Conservation (phyloP, 768 basidiomycete species). For the Lactarius psammicola region DNA sequence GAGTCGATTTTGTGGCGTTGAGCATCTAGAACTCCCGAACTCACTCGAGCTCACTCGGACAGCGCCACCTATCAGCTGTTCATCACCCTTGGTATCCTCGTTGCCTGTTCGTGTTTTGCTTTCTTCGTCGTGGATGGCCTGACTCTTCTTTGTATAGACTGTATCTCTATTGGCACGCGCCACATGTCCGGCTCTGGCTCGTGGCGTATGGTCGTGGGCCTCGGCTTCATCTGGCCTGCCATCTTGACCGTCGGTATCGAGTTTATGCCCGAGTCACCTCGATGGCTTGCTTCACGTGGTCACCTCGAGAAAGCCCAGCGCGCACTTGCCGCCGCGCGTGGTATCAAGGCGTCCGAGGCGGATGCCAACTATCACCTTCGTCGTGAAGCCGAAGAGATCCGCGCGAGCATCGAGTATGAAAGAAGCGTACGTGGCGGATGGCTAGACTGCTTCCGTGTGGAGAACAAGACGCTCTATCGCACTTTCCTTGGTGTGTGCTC, state of each 20-base stretch:
- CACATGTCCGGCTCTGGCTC: slow-evolving; percentile 45
- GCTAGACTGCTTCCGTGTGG: slow-evolving; percentile 62
- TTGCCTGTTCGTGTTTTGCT: slow-evolving; percentile 48
- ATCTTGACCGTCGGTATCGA: slow-evolving; percentile 63
- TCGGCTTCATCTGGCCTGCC: slow-evolving; percentile 61
- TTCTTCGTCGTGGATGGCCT: background rate
- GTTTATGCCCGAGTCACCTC: slow-evolving; percentile 53
- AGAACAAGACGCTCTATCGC: slow-evolving; percentile 60
- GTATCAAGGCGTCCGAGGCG: slow-evolving; percentile 44
- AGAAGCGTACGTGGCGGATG: slow-evolving; percentile 49
- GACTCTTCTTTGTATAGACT: slow-evolving; percentile 39
- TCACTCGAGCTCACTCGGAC: slow-evolving; percentile 1
- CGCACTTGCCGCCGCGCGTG: slow-evolving; percentile 50
- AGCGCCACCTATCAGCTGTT: slow-evolving; percentile 57
- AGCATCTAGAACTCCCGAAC: slow-evolving; percentile 35
- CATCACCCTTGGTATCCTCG: slow-evolving; percentile 68
- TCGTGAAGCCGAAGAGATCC: slow-evolving; percentile 55
- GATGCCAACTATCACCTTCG: slow-evolving; percentile 43
- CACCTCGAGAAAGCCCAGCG: slow-evolving; percentile 48
- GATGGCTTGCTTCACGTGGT: slow-evolving; percentile 56
- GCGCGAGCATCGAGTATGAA: slow-evolving; percentile 50
- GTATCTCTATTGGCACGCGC: slow-evolving; percentile 68
- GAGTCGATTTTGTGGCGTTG: background rate
- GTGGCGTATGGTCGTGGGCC: slow-evolving; percentile 62
- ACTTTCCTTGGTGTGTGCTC: slow-evolving; percentile 47